Conservation (phyloP, 2,329 filamentous ascomycete species). For the Scedosporium boydii region DNA sequence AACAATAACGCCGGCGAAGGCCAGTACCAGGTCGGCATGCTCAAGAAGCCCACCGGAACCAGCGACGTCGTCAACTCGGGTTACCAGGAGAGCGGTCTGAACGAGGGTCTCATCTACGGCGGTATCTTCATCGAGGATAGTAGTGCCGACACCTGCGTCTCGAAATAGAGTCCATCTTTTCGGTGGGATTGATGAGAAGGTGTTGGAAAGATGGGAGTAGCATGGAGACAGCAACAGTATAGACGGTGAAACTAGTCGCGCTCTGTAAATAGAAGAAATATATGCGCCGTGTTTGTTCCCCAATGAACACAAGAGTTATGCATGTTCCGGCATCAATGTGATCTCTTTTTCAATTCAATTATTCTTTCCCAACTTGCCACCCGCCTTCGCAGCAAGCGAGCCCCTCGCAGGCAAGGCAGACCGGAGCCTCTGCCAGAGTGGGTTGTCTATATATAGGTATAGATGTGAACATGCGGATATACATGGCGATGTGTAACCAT, state of each 20-base stretch:
- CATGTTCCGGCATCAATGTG: background rate
- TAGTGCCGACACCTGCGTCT: slow-evolving; percentile 28
- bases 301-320: background rate
- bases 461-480: background rate
- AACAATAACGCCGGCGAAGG: slow-evolving; percentile 48
- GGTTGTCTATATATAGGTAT: background rate
- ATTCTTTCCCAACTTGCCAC: background rate
- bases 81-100: slow-evolving; percentile 34
- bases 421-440: background rate
- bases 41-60: slow-evolving; percentile 47
- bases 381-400: background rate
- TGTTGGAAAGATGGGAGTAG: no score
- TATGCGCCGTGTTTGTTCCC: no score
- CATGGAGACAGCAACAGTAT: background rate
- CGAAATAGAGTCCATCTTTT: slow-evolving; percentile 17
- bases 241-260: background rate
- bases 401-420: background rate
- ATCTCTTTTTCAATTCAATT: background rate
- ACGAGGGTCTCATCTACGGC: slow-evolving; percentile 41
- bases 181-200: no score
- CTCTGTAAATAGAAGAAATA: background rate
- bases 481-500: background rate
- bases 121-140: slow-evolving; percentile 41
- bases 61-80: slow-evolving; percentile 39
- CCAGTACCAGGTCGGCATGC: slow-evolving; percentile 50